Evolutionary conservation across 2,329 filamentous ascomycete species (phyloP).

Genomic region (Diaporthe sp.): DNA sequence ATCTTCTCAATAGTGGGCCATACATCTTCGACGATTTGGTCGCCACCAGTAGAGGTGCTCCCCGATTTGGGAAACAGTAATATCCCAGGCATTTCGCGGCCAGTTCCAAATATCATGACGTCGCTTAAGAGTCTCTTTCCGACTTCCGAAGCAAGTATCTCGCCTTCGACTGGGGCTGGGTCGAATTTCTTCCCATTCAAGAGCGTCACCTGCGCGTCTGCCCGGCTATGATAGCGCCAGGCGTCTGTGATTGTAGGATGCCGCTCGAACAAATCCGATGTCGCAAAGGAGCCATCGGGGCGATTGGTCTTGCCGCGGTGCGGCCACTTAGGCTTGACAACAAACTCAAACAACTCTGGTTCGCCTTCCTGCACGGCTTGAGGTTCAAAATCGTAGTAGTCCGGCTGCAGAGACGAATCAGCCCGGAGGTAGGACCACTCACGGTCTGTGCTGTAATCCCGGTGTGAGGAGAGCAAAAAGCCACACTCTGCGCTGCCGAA

Average conservation of each 20-base stretch:
- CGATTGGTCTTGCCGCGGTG: slow-evolving; percentile 70
- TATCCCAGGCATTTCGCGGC: slow-evolving; percentile 65
- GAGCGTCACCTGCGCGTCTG: slow-evolving; percentile 72
- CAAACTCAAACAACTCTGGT: slow-evolving; percentile 60
- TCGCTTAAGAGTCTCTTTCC: slow-evolving; percentile 60
- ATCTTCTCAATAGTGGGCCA: slow-evolving; percentile 59
- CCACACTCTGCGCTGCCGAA: slow-evolving; percentile 77
- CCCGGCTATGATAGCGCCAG: slow-evolving; percentile 73
- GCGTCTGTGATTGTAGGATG: slow-evolving; percentile 64
- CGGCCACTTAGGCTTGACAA: slow-evolving; percentile 69
- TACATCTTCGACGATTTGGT: slow-evolving; percentile 54
- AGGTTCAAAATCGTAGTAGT: slow-evolving; percentile 60
- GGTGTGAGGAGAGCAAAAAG: slow-evolving; percentile 73
- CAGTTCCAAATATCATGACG: slow-evolving; percentile 72
- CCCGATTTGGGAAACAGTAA: slow-evolving; percentile 62
- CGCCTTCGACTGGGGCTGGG: slow-evolving; percentile 70
- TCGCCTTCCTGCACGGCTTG: slow-evolving; percentile 48
- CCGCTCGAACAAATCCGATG: slow-evolving; percentile 71
- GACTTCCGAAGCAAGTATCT: slow-evolving; percentile 54
- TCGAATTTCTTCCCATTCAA: slow-evolving; percentile 79
- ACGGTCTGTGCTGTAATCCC: slow-evolving; percentile 65
- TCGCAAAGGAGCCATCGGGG: slow-evolving; percentile 71
- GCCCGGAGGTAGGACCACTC: slow-evolving; percentile 72
- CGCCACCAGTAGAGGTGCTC: slow-evolving; percentile 43
- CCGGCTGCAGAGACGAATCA: slow-evolving; percentile 37